Base-by-base conservation (phyloP, 2,329 filamentous ascomycete genomes). In the Pestalotiopsis sp. region DNA sequence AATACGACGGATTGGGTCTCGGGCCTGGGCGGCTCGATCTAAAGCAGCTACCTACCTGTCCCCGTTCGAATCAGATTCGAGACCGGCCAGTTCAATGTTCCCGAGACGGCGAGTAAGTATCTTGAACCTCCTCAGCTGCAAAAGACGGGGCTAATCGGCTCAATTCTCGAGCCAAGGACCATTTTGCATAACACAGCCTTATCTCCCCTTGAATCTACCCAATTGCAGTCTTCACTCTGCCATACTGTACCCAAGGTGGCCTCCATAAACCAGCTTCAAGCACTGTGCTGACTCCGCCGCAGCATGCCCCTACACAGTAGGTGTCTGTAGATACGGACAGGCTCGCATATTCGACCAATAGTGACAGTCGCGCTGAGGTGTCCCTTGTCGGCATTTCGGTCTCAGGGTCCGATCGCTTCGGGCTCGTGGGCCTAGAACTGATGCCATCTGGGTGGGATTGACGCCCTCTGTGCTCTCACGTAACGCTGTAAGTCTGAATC, bases 311-410 rank as follows among this genome's bases (percentile, higher is more conserved):
- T 40, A 27, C 59, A 14, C 23, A 59, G 57, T 27, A 27, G 11
- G 25, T 36, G 17, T 12, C 25, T 12, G 23, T 23, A 27, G 31
- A 31, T n/a, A 27, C 27, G 57, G 23, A 27, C 23, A 23, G 27
- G 11, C 57, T 59, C 23, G 23, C n/a, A 27, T 13, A 27, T 2
- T 59, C 27, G 23, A 59, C 27, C 57, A 59, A 59, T 59, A 13
- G 27, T 17, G n/a, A 59, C 23, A 17, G 17, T 38, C 13, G 27
- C 13, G 11, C 17, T 41, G 41, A 56, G 20, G 9, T 56, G 11
- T 56, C n/a, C 63, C 63, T 13, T 23, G 63, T 45, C 61, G 63
- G 63, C 63, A 66, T 56, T 66, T 66, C 63, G 63, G 63, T 56
- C 31, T 23, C 45, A 58, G 27, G 45, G 41, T 45, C 63, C 63